Evolutionary conservation across 805 yeast genomes (phyloP), one percentile per base, ranked within the genome.

Genomic region (Yarrowia sp.): DNA sequence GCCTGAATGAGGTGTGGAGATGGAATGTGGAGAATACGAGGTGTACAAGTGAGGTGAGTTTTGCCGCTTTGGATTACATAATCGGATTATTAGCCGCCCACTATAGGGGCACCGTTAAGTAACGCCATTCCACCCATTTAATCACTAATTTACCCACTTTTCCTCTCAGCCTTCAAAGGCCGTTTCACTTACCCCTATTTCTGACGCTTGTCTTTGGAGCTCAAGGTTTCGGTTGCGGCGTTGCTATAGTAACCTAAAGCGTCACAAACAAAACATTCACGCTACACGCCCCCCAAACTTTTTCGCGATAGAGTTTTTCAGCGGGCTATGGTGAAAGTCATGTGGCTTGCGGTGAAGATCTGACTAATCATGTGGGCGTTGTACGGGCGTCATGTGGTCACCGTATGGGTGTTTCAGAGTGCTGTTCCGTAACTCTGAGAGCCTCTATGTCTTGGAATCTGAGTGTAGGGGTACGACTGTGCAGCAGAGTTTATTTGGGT

Each of bases 171-270:
- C 16, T 32, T 52, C 41, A 7, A 38, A 8, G 22, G 59, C 58
- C 58, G 58, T 53, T 53, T 50, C 41, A 16, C 10, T 56, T 56
- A 56, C 63, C 63, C 63, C 63, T 56, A 56, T 56, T 56, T 53
- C 22, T 19, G 14, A 9, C 2, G 45, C 45, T 32, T 49, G 38
- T 32, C 10, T 16, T 8, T 7, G 43, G 8, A 8, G 32, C 32
- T 26, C 32, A 26, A 26, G 7, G 32, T 26, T 26, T 26, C 32
- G 32, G 22, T 8, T 11, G 36, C 16, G 19, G 12, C 64, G 65
- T 45, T 45, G 50, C 65, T 45, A 36, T 16, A 35, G 65, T 43
- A 59, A 59, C 65, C 41, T 45, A 59, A 59, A 59, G 22, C 19
- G 16, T 45, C 35, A 59, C 14, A 35, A 59, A n/a, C 65, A 43